Percentiles rank a stretch among this genome's conserved stretches.
Evolutionary conservation across 176 grass and related monocot species (phyloP).

Genomic region (Urochloa ruziziensis): DNA sequence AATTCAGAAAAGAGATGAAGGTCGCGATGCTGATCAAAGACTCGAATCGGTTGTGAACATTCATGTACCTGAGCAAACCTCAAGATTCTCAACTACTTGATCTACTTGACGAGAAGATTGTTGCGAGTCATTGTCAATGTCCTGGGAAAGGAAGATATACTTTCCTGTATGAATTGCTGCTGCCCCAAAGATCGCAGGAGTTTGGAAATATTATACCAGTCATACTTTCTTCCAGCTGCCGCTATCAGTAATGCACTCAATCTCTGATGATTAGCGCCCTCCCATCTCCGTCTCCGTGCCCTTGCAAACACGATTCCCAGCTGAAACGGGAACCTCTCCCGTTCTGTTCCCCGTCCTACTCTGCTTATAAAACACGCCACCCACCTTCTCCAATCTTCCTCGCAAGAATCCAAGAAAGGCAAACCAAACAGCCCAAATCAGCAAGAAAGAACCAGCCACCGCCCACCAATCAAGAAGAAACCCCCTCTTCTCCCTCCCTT

Average conservation of each 20-base stretch:
- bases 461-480: not conserved
- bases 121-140: not conserved
- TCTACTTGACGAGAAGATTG: not conserved
- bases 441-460: not conserved
- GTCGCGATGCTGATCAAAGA: too few species aligned
- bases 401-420: not conserved
- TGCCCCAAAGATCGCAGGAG: too few species aligned
- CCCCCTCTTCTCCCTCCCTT: not conserved
- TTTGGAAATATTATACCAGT: too few species aligned
- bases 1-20: not conserved
- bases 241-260: not conserved
- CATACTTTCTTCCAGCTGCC: too few species aligned
- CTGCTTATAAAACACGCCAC: conserved; percentile 11
- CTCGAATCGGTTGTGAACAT: not conserved
- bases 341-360: not conserved
- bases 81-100: not conserved
- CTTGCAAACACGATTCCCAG: not conserved
- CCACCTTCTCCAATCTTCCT: not conserved
- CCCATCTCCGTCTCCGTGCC: not conserved
- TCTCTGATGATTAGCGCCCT: not conserved
- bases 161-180: too few species aligned
- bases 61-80: not conserved
- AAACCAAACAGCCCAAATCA: not conserved
- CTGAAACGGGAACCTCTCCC: not conserved
- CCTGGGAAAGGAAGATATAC: too few species aligned